phyloP scores from a whole-genome alignment of 148 eudicot species.

The Euryodendron excelsum region DNA sequence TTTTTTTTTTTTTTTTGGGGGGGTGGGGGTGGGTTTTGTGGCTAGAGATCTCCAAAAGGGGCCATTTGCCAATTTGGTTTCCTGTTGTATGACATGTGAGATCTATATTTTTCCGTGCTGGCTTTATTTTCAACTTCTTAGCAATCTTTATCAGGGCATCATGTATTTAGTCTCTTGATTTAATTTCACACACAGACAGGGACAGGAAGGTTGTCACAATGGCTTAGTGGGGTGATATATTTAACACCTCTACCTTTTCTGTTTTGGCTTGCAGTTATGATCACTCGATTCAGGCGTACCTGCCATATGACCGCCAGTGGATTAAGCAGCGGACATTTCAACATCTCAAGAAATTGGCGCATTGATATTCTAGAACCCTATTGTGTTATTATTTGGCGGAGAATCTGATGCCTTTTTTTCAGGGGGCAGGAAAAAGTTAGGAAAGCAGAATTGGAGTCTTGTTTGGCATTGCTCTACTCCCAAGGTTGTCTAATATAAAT shows the following conservation, averaged over 20 bases:
- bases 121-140: too few relatives aligned
- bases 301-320: conserved; percentile 87
- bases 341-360: conserved; percentile 73
- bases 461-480: background rate
- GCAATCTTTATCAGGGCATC: too few relatives aligned
- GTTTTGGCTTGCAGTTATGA: conserved; percentile 58
- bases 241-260: background rate
- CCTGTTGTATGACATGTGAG: too few relatives aligned
- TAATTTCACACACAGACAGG: too few relatives aligned
- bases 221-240: background rate
- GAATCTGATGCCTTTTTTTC: background rate
- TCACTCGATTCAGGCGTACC: conserved; percentile 72
- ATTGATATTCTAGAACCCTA: conserved; percentile 14
- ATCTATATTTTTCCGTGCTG: too few relatives aligned
- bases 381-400: background rate
- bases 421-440: background rate
- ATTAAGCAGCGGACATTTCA: conserved; percentile 72
- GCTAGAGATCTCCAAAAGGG: too few relatives aligned
- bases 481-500: background rate
- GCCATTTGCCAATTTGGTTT: too few relatives aligned
- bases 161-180: too few relatives aligned
- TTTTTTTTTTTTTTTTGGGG: too few relatives aligned
- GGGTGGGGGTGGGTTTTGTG: too few relatives aligned
- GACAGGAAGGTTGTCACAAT: background rate
- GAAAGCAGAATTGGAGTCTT: background rate